Evolutionary conservation across 257 asterid species (phyloP), one percentile per base, ranked within the genome.

Genomic region (Solanum bulbocastanum): DNA sequence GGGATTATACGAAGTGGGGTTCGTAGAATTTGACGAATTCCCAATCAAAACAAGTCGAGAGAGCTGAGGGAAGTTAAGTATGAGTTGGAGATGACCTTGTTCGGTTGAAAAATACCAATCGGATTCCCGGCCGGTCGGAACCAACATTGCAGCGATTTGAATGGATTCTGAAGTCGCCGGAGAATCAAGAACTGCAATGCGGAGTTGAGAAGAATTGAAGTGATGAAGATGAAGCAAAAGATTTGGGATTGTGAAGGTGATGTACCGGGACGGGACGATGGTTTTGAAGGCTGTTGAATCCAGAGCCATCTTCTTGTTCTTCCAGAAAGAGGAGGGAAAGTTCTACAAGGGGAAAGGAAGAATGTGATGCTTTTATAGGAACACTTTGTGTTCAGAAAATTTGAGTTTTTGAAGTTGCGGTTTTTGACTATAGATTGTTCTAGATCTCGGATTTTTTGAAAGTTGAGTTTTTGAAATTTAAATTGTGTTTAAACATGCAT

Each of bases 51-150:
- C 90, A 36, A 96, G 93, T 90, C 98, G 98, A 90, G 97, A 93
- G 88, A 93, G 91, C 32, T 90, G 90, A 49, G 96, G 85, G 87
- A 93, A 91, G 68, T 94, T 78, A 87, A 90, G 93, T 89, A 96
- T 95, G 87, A 96, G 98, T 87, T 96, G 98, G 90, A 94, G 93
- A 88, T 94, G 98, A 87, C 99, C 99, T 87, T 95, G 46, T 86
- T 92, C 88, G 33, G 99, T 94, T 89, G 94, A 93, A 88, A 96
- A 96, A 65, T 89, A 91, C 99, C 99, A 96, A 93, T 95, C 98
- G 37, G 93, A 90, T 82, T 95, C 97, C 83, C 98, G 99, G 89
- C 93, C 91, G 0, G 86, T 91, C 69, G 99, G 98, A 79, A 95
- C 97, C 87, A 93, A 90, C 93, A 94, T 91, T 86, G 96, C 98